Evolutionary conservation across 768 basidiomycete species (phyloP), one percentile per base, ranked within the genome.

Genomic region (Phylloporus arenicola): DNA sequence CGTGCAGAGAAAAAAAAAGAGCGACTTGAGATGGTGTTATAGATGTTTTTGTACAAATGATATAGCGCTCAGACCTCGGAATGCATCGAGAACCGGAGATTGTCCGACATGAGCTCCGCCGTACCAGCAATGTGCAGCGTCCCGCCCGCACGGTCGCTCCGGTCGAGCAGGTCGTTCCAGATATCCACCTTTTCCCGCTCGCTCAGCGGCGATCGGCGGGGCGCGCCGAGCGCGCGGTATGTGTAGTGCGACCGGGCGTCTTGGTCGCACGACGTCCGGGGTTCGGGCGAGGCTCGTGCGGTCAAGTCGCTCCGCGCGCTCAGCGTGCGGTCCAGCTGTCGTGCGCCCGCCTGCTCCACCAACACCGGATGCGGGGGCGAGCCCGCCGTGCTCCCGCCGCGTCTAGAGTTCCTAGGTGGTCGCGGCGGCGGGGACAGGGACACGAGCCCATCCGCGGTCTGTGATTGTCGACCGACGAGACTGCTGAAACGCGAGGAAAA

Each of bases 151-250:
- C 68, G 66, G 37, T 75, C 83, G 58, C 86, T 88, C 57, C 77
- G 73, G 61, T 79, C 75, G 52, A 88, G 65, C 48, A 89, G 58
- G 52, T 82, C 82, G 48, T 85, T 77, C 86, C 86, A 89, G 58
- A 78, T 79, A 12, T 76, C 79, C 7, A 76, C 75, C 70, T 90
- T 90, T 69, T 90, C 85, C 58, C 78, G 68, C 62, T 87, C 84
- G 22, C 80, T 80, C 62, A 83, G 64, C 38, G 66, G 72, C 20
- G 65, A 64, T 47, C 67, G 64, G 45, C 67, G 65, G 25, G 62
- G 63, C 25, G 53, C 58, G n/a, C 67, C 58, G 20, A 81, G 58
- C 56, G 79, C 74, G 12, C 81, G 75, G 68, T 79, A 83, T 39
- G 70, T 76, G 42, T 75, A 43, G 19, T 68, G 68, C 35, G 72